Conservation (phyloP, 2,329 filamentous ascomycete species). For the Dactylonectria estremocensis region DNA sequence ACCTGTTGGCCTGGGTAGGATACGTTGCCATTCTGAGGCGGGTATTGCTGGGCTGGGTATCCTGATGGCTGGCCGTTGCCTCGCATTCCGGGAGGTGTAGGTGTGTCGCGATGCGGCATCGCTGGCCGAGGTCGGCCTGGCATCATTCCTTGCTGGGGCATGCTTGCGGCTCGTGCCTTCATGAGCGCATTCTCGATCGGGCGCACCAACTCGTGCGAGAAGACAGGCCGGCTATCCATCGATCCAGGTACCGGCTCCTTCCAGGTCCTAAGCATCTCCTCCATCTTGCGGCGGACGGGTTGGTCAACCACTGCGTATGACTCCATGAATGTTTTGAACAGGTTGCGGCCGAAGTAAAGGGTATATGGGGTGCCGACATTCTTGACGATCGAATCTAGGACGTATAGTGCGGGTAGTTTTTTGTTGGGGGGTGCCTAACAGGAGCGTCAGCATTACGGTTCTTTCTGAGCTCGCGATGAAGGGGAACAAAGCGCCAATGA, state of each 20-base stretch:
- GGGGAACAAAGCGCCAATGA: background rate
- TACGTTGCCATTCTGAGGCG: constrained; percentile 51
- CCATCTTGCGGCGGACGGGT: constrained; percentile 88
- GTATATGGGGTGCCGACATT: constrained; percentile 99
- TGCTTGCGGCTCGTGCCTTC: constrained; percentile 78
- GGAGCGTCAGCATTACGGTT: constrained; percentile 55
- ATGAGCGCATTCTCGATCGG: constrained; percentile 96
- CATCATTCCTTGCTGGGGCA: constrained; percentile 68
- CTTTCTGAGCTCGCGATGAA: constrained; percentile 6
- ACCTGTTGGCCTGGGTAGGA: constrained; percentile 50
- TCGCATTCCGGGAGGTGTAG: constrained; percentile 76
- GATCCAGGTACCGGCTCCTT: constrained; percentile 97
- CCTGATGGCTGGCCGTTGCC: constrained; percentile 42
- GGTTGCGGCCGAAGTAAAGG: constrained; percentile 90
- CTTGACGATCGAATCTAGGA: constrained; percentile 98
- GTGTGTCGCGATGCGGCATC: constrained; percentile 77
- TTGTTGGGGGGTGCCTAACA: constrained; percentile 85
- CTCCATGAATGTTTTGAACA: constrained; percentile 97
- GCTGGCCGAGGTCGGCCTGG: constrained; percentile 64
- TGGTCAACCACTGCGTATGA: constrained; percentile 92
- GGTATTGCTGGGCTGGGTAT: constrained; percentile 49
- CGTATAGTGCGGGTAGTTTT: constrained; percentile 96
- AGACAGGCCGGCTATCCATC: constrained; percentile 92
- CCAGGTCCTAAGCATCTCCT: constrained; percentile 98
- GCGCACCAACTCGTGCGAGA: constrained; percentile 86